Percentiles rank a stretch among this genome's conserved stretches.
Conservation (phyloP, 768 basidiomycete genomes). For the Glaciozyma martinii region DNA sequence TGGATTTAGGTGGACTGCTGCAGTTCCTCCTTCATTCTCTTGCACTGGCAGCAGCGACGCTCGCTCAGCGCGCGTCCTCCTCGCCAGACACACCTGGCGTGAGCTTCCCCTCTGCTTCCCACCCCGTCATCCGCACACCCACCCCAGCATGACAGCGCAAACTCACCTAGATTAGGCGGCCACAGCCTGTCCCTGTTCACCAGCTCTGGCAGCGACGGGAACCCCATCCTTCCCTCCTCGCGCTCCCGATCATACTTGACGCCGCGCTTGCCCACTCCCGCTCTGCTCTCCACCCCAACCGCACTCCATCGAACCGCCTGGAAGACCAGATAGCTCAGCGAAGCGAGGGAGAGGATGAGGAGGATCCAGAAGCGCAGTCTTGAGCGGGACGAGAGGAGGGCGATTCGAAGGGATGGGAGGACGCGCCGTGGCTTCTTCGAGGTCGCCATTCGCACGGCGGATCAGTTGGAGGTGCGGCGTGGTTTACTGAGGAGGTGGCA, state of each 20-base stretch:
- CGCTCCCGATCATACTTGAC: neutral
- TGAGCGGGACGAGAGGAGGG: neutral
- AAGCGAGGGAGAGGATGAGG: neutral
- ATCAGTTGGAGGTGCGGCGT: too few relatives aligned
- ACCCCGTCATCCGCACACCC: too few relatives aligned
- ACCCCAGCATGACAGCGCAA: neutral
- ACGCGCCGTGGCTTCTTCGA: neutral
- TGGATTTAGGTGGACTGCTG: neutral
- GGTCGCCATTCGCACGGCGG: neutral
- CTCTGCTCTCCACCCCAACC: neutral
- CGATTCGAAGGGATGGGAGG: neutral
- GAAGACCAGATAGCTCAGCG: neutral
- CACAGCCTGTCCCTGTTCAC: slow-evolving; percentile 12
- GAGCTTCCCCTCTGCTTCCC: neutral
- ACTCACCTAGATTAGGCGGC: slow-evolving; percentile 15
- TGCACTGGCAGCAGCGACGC: neutral
- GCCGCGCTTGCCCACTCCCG: neutral
- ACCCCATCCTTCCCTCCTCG: neutral
- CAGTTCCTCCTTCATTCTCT: neutral
- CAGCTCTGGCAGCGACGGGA: slow-evolving; percentile 13
- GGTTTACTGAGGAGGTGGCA: too few relatives aligned
- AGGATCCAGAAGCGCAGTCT: neutral
- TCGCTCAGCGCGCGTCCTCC: neutral
- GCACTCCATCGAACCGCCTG: neutral
- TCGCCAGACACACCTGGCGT: too few relatives aligned